Evolutionary conservation across 2,329 filamentous ascomycete species (phyloP).

Genomic region (Cercospora nicotianae): DNA sequence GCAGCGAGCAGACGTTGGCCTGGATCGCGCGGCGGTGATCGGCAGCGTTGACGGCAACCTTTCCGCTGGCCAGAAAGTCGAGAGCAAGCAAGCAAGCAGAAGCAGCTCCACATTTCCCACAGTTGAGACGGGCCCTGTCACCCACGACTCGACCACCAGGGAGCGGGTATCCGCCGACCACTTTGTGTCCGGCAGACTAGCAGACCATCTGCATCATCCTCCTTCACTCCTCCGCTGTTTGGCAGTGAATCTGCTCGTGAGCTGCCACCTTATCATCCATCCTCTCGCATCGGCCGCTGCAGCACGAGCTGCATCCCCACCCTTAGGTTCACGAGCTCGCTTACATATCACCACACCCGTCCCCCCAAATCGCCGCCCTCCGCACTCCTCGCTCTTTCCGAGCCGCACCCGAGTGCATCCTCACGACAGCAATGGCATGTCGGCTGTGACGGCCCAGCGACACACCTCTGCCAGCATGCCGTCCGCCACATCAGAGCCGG

Average conservation of each 20-base stretch:
- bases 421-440: conserved; percentile 14
- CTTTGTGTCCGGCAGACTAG: background rate
- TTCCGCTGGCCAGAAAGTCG: background rate
- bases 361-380: conserved; percentile 3
- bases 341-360: conserved; percentile 1
- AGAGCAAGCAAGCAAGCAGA: background rate
- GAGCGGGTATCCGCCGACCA: background rate
- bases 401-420: background rate
- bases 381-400: background rate
- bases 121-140: background rate
- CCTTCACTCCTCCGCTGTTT: background rate
- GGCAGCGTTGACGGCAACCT: background rate
- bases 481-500: conserved; percentile 20
- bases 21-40: background rate
- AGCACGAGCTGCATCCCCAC: background rate
- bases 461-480: conserved; percentile 30
- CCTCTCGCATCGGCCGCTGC: background rate
- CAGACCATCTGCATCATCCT: background rate
- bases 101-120: background rate
- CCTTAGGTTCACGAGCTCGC: background rate
- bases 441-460: conserved; percentile 14
- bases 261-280: background rate
- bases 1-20: background rate
- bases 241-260: background rate
- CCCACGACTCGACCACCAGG: background rate